Evolutionary conservation across 2,329 filamentous ascomycete genomes (phyloP).

Genomic region (Cladosporium sp.): DNA sequence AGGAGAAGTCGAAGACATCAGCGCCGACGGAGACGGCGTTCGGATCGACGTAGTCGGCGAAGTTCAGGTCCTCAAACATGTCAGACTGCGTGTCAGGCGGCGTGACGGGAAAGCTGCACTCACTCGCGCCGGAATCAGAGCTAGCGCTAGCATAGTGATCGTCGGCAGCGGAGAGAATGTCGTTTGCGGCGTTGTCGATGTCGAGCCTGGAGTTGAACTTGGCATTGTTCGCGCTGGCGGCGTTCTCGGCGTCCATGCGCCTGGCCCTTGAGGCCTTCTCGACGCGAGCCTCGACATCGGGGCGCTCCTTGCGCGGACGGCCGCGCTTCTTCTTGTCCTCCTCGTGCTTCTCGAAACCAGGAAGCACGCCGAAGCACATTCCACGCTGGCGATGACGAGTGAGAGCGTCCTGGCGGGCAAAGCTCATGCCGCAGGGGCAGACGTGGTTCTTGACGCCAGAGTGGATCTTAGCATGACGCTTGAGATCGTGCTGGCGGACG

Average conservation of each 20-base stretch:
- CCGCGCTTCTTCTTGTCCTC: slow-evolving; percentile 64
- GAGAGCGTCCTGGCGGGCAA: slow-evolving; percentile 89
- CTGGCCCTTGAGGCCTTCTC: slow-evolving; percentile 52
- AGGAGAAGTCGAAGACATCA: slow-evolving; percentile 17
- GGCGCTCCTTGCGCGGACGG: slow-evolving; percentile 56
- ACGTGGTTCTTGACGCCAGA: slow-evolving; percentile 92
- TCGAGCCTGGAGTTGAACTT: slow-evolving; percentile 5
- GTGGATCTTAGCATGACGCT: slow-evolving; percentile 95
- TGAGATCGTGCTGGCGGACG: slow-evolving; percentile 92
- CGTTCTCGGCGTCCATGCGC: slow-evolving; percentile 28
- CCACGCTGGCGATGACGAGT: slow-evolving; percentile 91
- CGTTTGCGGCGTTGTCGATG: slow-evolving; percentile 1
- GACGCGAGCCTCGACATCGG: slow-evolving; percentile 52
- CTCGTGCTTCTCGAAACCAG: slow-evolving; percentile 52
- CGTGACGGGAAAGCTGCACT: slow-evolving; percentile 28
- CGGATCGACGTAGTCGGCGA: slow-evolving; percentile 13
- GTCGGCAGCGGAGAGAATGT: slow-evolving; percentile 12
- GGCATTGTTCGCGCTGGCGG: neutral
- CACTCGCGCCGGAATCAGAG: slow-evolving; percentile 25
- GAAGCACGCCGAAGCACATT: slow-evolving; percentile 93
- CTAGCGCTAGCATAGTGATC: slow-evolving; percentile 13
- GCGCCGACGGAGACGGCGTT: slow-evolving; percentile 25
- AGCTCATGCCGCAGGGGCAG: slow-evolving; percentile 89
- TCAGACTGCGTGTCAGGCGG: slow-evolving; percentile 25
- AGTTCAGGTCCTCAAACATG: slow-evolving; percentile 19